Evolutionary conservation across 208 protist species (phyloP).

Genomic region (Naegleria gruberi): DNA sequence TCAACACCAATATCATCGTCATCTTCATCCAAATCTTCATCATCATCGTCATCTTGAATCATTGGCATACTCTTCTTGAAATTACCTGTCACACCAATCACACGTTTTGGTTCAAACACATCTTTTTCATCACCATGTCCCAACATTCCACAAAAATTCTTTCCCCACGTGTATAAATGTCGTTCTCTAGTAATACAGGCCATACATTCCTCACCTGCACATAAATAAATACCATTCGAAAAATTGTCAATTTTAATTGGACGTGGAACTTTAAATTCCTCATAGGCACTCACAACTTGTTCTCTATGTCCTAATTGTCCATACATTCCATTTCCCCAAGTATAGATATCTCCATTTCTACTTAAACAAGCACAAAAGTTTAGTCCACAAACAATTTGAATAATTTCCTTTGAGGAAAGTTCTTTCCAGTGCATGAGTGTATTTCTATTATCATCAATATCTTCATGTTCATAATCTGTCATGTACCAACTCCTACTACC

Average conservation of each 20-base stretch:
- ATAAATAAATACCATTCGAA: neutral
- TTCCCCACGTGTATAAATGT: constrained; percentile 3
- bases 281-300: neutral
- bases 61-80: no score
- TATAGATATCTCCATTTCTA: neutral
- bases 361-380: neutral
- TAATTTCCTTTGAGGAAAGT: neutral
- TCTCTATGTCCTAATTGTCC: neutral
- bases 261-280: neutral
- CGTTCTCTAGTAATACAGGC: neutral
- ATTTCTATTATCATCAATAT: neutral
- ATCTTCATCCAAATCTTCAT: neutral
- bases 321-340: neutral
- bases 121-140: neutral
- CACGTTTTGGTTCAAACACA: neutral
- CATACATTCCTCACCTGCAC: neutral
- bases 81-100: neutral
- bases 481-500: neutral
- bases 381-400: neutral
- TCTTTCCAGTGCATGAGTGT: neutral
- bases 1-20: neutral
- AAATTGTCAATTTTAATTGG: neutral
- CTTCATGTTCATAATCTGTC: neutral
- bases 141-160: neutral
- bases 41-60: neutral